Percentiles rank a stretch among this genome's conserved stretches.
Evolutionary conservation across 805 yeast species (phyloP).

Genomic region (Yarrowia sp.): DNA sequence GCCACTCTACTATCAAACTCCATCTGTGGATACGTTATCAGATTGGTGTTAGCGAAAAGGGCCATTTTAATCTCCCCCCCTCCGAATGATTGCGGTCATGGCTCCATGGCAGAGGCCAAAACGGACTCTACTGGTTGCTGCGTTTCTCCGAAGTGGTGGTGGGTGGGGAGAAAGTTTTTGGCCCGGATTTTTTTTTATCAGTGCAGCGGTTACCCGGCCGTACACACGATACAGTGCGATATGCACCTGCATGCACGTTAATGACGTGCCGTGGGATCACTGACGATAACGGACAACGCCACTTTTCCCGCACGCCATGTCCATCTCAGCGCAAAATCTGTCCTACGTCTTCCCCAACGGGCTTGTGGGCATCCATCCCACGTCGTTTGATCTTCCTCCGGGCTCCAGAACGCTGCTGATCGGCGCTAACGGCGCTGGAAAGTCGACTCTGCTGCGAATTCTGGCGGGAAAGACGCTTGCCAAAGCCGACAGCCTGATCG

Average conservation of each 20-base stretch:
- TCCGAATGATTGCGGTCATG: conserved; percentile 21
- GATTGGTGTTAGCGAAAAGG: conserved; percentile 27
- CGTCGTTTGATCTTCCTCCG: conserved; percentile 61
- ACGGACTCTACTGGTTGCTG: conserved; percentile 27
- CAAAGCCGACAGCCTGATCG: conserved; percentile 60
- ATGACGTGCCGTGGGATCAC: not conserved
- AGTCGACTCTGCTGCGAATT: conserved; percentile 79
- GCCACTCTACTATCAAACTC: conserved; percentile 27
- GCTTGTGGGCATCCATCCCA: conserved; percentile 64
- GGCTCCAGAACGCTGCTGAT: conserved; percentile 73
- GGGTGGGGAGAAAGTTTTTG: not conserved
- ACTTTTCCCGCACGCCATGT: too few relatives aligned
- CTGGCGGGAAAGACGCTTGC: conserved; percentile 91
- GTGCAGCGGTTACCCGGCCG: not conserved
- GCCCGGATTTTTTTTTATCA: not conserved
- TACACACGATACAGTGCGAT: not conserved
- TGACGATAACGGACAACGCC: too few relatives aligned
- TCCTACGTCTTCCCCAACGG: conserved; percentile 66
- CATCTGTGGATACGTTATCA: conserved; percentile 23
- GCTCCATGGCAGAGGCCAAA: conserved; percentile 26
- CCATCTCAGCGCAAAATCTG: conserved; percentile 58
- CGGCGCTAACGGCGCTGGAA: conserved; percentile 98
- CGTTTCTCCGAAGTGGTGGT: conserved; percentile 25
- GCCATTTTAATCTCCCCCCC: conserved; percentile 24
- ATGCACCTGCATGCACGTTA: not conserved